phyloP scores from a whole-genome alignment of 2,329 filamentous ascomycete genomes.

The Botrytis fabae region DNA sequence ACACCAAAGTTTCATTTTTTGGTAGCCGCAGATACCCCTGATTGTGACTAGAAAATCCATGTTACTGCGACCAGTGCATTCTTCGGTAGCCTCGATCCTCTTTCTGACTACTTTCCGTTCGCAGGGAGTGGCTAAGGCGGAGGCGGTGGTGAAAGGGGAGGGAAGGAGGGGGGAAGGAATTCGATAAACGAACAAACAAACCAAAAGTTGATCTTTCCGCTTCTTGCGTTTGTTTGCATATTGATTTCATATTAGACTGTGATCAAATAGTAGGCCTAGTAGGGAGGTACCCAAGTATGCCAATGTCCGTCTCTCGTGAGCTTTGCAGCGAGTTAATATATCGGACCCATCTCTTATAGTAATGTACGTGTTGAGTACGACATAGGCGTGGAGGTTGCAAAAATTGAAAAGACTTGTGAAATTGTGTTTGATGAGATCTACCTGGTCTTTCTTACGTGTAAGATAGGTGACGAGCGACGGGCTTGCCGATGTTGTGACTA shows the following conservation, averaged over 20 bases:
- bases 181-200: slow-evolving; percentile 3
- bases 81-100: slow-evolving; percentile 12
- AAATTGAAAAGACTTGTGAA: not conserved
- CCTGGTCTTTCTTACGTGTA: slow-evolving; percentile 10
- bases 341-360: slow-evolving; percentile 16
- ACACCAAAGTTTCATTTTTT: slow-evolving; percentile 15
- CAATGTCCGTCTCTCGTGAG: slow-evolving; percentile 22
- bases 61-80: slow-evolving; percentile 8
- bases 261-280: not conserved
- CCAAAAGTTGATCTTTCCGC: not conserved
- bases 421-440: slow-evolving; percentile 12
- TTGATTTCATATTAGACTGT: slow-evolving; percentile 7
- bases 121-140: slow-evolving; percentile 1
- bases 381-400: not conserved
- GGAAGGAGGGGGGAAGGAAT: not conserved
- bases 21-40: not conserved
- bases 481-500: slow-evolving; percentile 22
- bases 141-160: not conserved
- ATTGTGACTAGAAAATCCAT: not conserved
- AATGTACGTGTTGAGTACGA: slow-evolving; percentile 7
- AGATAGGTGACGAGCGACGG: slow-evolving; percentile 19
- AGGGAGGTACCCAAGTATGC: slow-evolving; percentile 14
- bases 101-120: not conserved
- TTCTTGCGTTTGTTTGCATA: slow-evolving; percentile 16
- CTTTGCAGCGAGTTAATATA: slow-evolving; percentile 22